These are phyloP conservation scores for Ustilaginoidea virens DNA, from an alignment of 2,329 filamentous ascomycete species.

Conservation along the genomic window DNA sequence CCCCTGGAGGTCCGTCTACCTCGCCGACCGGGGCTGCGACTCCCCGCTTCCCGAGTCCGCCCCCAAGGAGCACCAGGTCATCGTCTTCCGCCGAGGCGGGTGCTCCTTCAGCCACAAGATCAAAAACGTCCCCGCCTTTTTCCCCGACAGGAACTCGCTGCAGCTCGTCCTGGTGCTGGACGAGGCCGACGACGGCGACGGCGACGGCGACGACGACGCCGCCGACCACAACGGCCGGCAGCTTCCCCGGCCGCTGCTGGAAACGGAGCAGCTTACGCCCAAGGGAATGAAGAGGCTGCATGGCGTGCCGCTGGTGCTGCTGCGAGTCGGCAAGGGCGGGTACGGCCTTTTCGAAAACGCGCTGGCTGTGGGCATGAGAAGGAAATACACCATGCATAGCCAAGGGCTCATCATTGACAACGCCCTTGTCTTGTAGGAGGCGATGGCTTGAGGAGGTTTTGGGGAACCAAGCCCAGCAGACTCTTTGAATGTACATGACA, in stretches of 20 bases:
- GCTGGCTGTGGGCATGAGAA: constrained; percentile 56
- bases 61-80: constrained; percentile 50
- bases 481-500: no score
- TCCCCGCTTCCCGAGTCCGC: constrained; percentile 35
- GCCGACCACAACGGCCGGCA: constrained; percentile 5
- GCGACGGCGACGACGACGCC: neutral
- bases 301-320: constrained; percentile 70
- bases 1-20: constrained; percentile 55
- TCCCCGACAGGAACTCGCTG: constrained; percentile 43
- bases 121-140: constrained; percentile 65
- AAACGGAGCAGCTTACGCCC: constrained; percentile 56
- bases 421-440: constrained; percentile 41
- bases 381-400: constrained; percentile 67
- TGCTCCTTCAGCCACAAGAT: constrained; percentile 80
- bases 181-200: constrained; percentile 16
- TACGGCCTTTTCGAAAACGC: constrained; percentile 48
- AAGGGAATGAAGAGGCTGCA: constrained; percentile 53
- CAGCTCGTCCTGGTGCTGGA: constrained; percentile 69
- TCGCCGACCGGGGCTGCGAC: constrained; percentile 54
- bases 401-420: constrained; percentile 69
- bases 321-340: constrained; percentile 48
- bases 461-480: no score
- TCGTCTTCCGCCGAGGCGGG: constrained; percentile 67
- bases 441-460: neutral
- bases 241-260: constrained; percentile 50